Base-by-base conservation (phyloP, 495 filamentous ascomycete genomes). In the Glutinoglossum americanum region DNA sequence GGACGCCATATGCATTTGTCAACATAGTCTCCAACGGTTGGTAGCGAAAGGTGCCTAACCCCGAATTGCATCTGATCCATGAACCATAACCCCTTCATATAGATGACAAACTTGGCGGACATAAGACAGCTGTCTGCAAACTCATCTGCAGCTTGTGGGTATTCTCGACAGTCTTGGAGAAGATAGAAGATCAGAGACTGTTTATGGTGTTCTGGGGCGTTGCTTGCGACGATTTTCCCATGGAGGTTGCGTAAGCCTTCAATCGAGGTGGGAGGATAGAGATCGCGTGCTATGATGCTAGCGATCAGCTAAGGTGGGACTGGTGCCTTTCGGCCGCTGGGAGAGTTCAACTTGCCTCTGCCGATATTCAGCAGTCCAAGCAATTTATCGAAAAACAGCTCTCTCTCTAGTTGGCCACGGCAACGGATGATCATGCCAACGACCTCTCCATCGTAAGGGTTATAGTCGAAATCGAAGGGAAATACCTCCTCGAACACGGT, bases 31-130 rank as follows among this genome's bases (percentile, higher is more conserved):
- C 4, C 6, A 59, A 0, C 8, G 13, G 21, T 32, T 15, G 17
- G 6, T 35, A 13, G 39, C 9, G 3, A 39, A 13, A 0, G 26
- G 27, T 13, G 15, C 10, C 69, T 44, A 62, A 82, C 76, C 61
- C 76, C 74, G 67, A 85, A 87, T 51, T 86, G 74, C 26, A 78
- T 68, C 48, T 75, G 73, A 66, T 92, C 86, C 70, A 92, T 71
- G 55, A 82, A 73, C 84, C 85, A 89, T n/a, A 92, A 68, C 3
- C 85, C 85, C 58, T 82, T 80, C 66, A 89, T 85, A 58, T 85
- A 82, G 28, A 84, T 77, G 61, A 77, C 77, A 64, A 87, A 89
- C 60, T 80, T 82, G 23, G 74, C 67, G 0, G 85, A 84, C 17
- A 81, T 67, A 60, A 80, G 41, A 21, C 77, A 80, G 27, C 67